Conservation (phyloP, 805 yeast species). For the Ogataea pilisensis region DNA sequence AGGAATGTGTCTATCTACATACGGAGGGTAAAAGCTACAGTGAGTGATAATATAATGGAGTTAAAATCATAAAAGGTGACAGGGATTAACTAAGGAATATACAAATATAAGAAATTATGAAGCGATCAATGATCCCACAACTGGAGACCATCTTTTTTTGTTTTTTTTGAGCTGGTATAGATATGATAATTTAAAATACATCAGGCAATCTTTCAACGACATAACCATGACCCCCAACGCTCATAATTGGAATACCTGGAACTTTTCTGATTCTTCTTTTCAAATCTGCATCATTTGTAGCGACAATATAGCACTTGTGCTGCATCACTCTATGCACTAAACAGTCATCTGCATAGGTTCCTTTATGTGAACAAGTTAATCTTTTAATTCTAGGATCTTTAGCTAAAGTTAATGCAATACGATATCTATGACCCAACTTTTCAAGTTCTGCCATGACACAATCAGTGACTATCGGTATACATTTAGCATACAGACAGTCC, state of each 20-base stretch:
- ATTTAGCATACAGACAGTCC: slow-evolving; percentile 92
- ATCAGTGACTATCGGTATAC: slow-evolving; percentile 93
- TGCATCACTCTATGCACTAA: slow-evolving; percentile 88
- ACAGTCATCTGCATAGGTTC: slow-evolving; percentile 98
- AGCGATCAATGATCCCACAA: no score
- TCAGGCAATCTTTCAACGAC: slow-evolving; percentile 94
- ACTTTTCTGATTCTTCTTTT: slow-evolving; percentile 92
- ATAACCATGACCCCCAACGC: slow-evolving; percentile 91
- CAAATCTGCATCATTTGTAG: slow-evolving; percentile 96
- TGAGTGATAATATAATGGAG: no score
- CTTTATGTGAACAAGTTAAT: slow-evolving; percentile 85
- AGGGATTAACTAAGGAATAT: no score
- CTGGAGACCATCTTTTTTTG: no score
- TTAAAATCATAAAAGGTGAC: no score
- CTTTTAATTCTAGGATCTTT: slow-evolving; percentile 89
- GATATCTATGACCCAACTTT: slow-evolving; percentile 88
- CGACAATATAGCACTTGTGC: slow-evolving; percentile 95
- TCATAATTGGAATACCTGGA: slow-evolving; percentile 96
- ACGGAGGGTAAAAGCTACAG: no score
- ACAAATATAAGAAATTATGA: no score
- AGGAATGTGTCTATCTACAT: no score
- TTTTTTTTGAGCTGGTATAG: no score
- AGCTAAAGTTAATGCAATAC: slow-evolving; percentile 90
- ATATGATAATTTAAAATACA: slow-evolving; percentile 48
- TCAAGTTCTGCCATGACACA: slow-evolving; percentile 98